These are phyloP conservation scores for Leccinum insolens DNA, from an alignment of 1,284 basidiomycete species.

Conservation along the genomic window DNA sequence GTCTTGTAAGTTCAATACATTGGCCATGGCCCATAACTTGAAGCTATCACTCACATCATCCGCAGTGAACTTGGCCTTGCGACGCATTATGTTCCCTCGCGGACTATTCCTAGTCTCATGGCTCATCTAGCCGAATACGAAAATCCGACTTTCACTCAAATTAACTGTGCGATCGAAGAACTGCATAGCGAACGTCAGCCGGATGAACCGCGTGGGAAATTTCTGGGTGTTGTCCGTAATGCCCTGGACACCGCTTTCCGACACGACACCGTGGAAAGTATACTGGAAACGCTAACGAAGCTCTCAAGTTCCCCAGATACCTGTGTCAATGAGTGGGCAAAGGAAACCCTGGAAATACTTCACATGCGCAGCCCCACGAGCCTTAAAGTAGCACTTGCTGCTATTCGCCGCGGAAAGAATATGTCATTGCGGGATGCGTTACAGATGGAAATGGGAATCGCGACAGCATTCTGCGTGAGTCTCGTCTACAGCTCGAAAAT, in stretches of 20 bases:
- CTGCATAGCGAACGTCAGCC: constrained; percentile 59
- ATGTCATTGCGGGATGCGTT: constrained; percentile 70
- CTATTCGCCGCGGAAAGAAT: constrained; percentile 70
- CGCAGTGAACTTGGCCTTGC: constrained; percentile 85
- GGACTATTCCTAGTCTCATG: constrained; percentile 71
- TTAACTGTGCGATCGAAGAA: constrained; percentile 70
- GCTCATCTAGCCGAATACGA: constrained; percentile 65
- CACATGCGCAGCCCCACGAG: constrained; percentile 85
- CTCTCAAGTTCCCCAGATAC: constrained; percentile 47
- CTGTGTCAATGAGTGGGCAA: constrained; percentile 72
- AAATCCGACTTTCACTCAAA: constrained; percentile 48
- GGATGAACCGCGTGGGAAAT: constrained; percentile 56
- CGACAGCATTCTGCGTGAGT: constrained; percentile 80
- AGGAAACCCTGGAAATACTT: constrained; percentile 64
- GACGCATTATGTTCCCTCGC: constrained; percentile 86
- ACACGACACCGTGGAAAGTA: constrained; percentile 69
- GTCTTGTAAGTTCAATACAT: constrained; percentile 68
- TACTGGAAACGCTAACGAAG: constrained; percentile 60
- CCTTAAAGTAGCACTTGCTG: constrained; percentile 81
- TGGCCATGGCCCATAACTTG: constrained; percentile 3
- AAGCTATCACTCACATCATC: constrained; percentile 12
- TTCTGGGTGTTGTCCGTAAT: constrained; percentile 66
- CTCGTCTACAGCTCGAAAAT: constrained; percentile 12
- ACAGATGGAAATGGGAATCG: constrained; percentile 82
- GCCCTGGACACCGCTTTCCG: constrained; percentile 84